phyloP scores from a whole-genome alignment of 306 rosid genomes.

The Benincasa hispida region DNA sequence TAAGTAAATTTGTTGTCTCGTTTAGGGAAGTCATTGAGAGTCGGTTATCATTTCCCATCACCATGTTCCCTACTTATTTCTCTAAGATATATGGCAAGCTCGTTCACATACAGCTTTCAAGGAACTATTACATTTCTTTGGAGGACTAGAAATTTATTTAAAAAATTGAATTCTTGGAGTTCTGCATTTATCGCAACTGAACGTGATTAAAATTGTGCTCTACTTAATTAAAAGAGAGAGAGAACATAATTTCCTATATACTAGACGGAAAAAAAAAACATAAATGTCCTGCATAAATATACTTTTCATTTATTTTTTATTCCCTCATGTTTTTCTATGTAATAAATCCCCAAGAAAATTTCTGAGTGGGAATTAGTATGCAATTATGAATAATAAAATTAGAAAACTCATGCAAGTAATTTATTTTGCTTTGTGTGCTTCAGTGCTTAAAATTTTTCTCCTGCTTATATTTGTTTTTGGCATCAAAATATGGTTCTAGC shows the following conservation, averaged over 20 bases:
- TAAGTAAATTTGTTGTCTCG: slow-evolving; percentile 14
- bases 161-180: not conserved
- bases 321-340: not conserved
- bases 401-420: not conserved
- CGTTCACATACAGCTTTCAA: not conserved
- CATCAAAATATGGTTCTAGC: not conserved
- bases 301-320: not conserved
- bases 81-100: not conserved
- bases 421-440: not conserved
- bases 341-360: not conserved
- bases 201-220: not conserved
- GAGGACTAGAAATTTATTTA: not conserved
- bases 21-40: not conserved
- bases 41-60: not conserved
- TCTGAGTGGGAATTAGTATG: not conserved
- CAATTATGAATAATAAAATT: not conserved
- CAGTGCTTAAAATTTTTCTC: not conserved
- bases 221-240: not conserved
- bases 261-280: not conserved
- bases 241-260: not conserved
- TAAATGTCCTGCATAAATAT: not conserved
- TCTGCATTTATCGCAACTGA: not conserved
- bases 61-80: not conserved
- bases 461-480: not conserved
- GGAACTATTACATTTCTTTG: not conserved